Base-by-base conservation (phyloP, 2,329 filamentous ascomycete species). In the Fusarium foetens region DNA sequence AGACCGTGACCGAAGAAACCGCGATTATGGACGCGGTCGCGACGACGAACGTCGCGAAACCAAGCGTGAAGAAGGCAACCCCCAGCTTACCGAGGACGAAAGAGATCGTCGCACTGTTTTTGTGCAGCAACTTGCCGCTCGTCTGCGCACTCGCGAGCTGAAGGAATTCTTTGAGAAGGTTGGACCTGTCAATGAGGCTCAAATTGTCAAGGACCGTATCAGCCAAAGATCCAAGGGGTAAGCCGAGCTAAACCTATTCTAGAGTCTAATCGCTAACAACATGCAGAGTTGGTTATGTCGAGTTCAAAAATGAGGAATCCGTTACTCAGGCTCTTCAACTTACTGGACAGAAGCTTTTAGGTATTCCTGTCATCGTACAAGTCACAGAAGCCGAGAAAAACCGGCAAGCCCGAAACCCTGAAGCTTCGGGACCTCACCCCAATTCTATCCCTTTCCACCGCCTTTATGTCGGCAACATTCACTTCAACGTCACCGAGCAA, bases 361-460 rank as follows among this genome's bases (percentile, higher is more conserved):
- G 94, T 88, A 98, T 99, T 76, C 96, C 96, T 66, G 97, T 99
- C 81, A 99, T 99, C 79, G 97, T 95, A 61, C 95, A 98, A 84
- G 91, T 97, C 81, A 98, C 96, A 78, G 96, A 99, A 87, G 97
- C 96, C 81, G 97, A 99, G 84, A 99, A 99, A 88, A 99, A 99
- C 81, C 94, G 96, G 77, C 95, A 97, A 86, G 94, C 94, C 73
- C 94, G 95, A 75, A 95, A 90, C 73, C 89, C 93, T 58, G 93
- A 96, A 77, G 85, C 88, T 57, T 87, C 88, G 74, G 90, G 88
- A 74, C 86, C 84, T 66, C 90, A 94, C 76, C 91, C 92, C 67
- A 95, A 95, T 80, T 92, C 93, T 69, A 92, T 97, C 66, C 96
- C 96, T 29, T 98, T 98, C 86, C 96, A 99, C 84, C 93, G 97